These are phyloP conservation scores for Apocynum venetum DNA, from an alignment of 257 asterid species.

Conservation along the genomic window DNA sequence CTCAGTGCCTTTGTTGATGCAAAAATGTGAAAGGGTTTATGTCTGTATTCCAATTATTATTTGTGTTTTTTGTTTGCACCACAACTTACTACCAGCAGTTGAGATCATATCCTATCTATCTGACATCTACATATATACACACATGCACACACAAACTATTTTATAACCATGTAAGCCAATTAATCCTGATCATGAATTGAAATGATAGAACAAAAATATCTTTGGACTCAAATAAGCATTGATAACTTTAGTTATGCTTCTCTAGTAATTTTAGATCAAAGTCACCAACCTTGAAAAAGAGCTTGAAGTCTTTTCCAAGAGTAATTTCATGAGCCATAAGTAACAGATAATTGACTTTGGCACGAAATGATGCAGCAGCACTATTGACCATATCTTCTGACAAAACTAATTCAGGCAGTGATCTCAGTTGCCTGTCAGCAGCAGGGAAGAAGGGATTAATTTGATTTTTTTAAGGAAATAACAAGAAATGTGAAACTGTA, in stretches of 20 bases:
- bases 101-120: neutral
- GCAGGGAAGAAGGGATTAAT: slow-evolving; percentile 23
- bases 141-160: neutral
- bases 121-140: neutral
- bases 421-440: slow-evolving; percentile 52
- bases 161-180: neutral
- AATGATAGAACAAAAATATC: neutral
- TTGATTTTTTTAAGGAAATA: slow-evolving; percentile 14
- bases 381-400: slow-evolving; percentile 94
- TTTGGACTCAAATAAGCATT: neutral
- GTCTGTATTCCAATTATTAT: neutral
- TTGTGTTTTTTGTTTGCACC: neutral
- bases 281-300: slow-evolving; percentile 77
- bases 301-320: slow-evolving; percentile 89
- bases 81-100: neutral
- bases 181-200: neutral
- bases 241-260: neutral
- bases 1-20: neutral
- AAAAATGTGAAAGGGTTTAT: neutral
- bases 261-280: slow-evolving; percentile 6
- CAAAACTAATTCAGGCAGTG: slow-evolving; percentile 79
- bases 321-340: slow-evolving; percentile 98
- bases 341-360: slow-evolving; percentile 77
- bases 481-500: slow-evolving; percentile 11
- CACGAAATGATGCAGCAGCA: slow-evolving; percentile 94